These are phyloP conservation scores for Euphorbia schlechtendalii DNA, from an alignment of 441 rosid species.

Conservation along the genomic window DNA sequence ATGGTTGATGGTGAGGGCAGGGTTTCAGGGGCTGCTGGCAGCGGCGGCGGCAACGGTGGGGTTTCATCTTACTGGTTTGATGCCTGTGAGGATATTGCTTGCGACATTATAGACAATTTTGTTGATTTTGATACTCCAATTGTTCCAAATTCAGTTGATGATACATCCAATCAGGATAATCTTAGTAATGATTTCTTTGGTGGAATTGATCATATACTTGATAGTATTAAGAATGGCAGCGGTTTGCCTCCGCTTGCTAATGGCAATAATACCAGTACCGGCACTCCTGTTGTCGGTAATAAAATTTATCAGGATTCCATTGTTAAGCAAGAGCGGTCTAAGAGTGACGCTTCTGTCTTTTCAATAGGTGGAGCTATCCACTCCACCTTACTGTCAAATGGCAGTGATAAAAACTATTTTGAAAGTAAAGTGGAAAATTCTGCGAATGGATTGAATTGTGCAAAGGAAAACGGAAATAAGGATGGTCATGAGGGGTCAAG, in stretches of 20 bases:
- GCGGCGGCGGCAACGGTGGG: constrained; percentile 20
- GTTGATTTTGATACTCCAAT: constrained; percentile 58
- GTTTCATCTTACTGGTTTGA: constrained; percentile 82
- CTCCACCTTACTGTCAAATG: constrained; percentile 23
- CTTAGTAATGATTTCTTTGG: constrained; percentile 68
- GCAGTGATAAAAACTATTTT: constrained; percentile 15
- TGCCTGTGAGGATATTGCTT: constrained; percentile 76
- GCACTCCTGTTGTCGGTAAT: constrained; percentile 16
- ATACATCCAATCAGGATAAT: constrained; percentile 35
- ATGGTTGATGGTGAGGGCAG: constrained; percentile 56
- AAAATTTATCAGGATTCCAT: constrained; percentile 24
- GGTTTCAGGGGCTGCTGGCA: constrained; percentile 36
- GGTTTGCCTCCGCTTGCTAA: constrained; percentile 40
- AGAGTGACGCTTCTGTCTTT: constrained; percentile 21
- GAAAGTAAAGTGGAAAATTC: constrained; percentile 25
- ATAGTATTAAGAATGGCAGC: constrained; percentile 72
- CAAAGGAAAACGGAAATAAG: constrained; percentile 32
- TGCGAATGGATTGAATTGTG: constrained; percentile 15
- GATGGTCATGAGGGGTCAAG: constrained; percentile 23
- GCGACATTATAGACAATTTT: constrained; percentile 63
- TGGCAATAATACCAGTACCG: not conserved
- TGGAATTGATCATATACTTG: constrained; percentile 89
- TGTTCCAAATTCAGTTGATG: constrained; percentile 39
- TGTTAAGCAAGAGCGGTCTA: constrained; percentile 21
- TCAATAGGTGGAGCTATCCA: constrained; percentile 18